Evolutionary conservation across 768 basidiomycete genomes (phyloP).

Genomic region (Russula virescens): DNA sequence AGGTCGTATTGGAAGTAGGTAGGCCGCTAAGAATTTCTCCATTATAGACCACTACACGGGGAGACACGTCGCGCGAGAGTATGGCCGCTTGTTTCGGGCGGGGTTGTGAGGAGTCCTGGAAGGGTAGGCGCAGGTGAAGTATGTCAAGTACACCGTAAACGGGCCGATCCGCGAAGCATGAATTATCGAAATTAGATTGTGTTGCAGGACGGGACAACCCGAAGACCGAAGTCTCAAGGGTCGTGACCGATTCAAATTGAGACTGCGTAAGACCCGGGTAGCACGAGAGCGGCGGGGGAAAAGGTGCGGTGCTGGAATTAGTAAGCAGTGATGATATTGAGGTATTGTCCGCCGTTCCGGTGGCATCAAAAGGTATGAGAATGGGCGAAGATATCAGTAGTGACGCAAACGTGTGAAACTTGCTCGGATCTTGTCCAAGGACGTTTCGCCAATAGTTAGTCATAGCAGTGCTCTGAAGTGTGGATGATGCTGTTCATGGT

Average conservation of each 20-base stretch:
- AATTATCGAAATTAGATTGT: constrained; percentile 38
- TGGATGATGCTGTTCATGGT: constrained; percentile 45
- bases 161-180: constrained; percentile 52
- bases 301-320: constrained; percentile 37
- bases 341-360: constrained; percentile 28
- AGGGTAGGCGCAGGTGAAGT: constrained; percentile 53
- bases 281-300: constrained; percentile 57
- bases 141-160: constrained; percentile 60
- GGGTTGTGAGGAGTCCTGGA: constrained; percentile 39
- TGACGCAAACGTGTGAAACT: constrained; percentile 44
- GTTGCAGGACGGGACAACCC: constrained; percentile 36
- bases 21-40: constrained; percentile 47
- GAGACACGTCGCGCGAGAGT: constrained; percentile 38
- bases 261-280: constrained; percentile 45
- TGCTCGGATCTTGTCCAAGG: constrained; percentile 40
- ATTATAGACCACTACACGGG: constrained; percentile 48
- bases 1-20: constrained; percentile 35
- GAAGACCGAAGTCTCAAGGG: constrained; percentile 49
- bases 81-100: constrained; percentile 47
- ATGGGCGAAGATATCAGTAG: constrained; percentile 43
- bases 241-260: constrained; percentile 39
- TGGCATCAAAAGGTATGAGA: constrained; percentile 55
- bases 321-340: constrained; percentile 39
- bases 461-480: constrained; percentile 44
- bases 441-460: constrained; percentile 50